These are phyloP conservation scores for Aspergillus bombycis DNA, from an alignment of 2,329 filamentous ascomycete genomes.

Conservation along the genomic window DNA sequence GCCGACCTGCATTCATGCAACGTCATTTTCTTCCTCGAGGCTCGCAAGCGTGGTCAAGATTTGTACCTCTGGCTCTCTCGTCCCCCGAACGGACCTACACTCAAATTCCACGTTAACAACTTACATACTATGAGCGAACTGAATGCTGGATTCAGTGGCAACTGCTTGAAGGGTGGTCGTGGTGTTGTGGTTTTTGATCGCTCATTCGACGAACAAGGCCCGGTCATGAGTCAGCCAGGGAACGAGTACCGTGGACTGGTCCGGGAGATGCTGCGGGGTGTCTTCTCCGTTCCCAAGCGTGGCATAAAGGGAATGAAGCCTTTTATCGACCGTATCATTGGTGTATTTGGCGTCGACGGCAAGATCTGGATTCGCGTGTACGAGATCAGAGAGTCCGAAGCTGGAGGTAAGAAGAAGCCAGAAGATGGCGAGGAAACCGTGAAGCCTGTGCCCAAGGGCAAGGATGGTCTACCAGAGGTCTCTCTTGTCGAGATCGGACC, in stretches of 20 bases:
- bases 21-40: slow-evolving; percentile 93
- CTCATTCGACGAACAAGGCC: slow-evolving; percentile 74
- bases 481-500: slow-evolving; percentile 91
- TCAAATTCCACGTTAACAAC: slow-evolving; percentile 59
- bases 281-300: slow-evolving; percentile 84
- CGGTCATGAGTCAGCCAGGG: slow-evolving; percentile 68
- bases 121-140: slow-evolving; percentile 97
- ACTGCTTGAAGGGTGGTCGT: slow-evolving; percentile 90
- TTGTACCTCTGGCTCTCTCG: slow-evolving; percentile 93
- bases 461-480: slow-evolving; percentile 69
- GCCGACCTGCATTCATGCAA: slow-evolving; percentile 88
- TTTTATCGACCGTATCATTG: slow-evolving; percentile 94
- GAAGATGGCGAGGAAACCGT: slow-evolving; percentile 45
- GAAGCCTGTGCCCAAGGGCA: slow-evolving; percentile 46
- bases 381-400: slow-evolving; percentile 83
- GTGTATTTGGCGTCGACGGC: slow-evolving; percentile 85
- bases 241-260: slow-evolving; percentile 55
- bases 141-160: slow-evolving; percentile 80
- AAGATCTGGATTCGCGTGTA: slow-evolving; percentile 97
- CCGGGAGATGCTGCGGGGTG: slow-evolving; percentile 86
- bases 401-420: slow-evolving; percentile 51
- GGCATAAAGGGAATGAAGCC: slow-evolving; percentile 88
- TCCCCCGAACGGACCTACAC: slow-evolving; percentile 78
- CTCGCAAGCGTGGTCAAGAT: slow-evolving; percentile 83
- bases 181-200: slow-evolving; percentile 91